Conservation (phyloP, 352 stramenopile genomes). For the Globisporangium irregulare region DNA sequence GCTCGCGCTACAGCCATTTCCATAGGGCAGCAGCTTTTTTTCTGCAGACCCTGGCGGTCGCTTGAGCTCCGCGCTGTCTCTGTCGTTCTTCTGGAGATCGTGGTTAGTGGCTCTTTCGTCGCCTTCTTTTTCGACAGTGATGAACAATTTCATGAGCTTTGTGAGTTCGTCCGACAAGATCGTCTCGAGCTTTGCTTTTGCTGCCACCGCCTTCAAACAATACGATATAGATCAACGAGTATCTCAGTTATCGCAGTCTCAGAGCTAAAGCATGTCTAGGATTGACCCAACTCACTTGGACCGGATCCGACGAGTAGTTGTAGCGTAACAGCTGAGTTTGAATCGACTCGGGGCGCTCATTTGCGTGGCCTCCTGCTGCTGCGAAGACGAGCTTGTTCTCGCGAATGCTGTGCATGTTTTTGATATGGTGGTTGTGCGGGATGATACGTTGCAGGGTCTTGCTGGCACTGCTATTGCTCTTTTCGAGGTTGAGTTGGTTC, state of each 20-base stretch:
- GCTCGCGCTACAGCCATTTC: slow-evolving; percentile 32
- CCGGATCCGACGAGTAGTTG: slow-evolving; percentile 44
- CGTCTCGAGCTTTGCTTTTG: slow-evolving; percentile 33
- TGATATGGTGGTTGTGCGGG: slow-evolving; percentile 37
- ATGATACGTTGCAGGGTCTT: neutral
- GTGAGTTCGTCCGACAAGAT: slow-evolving; percentile 28
- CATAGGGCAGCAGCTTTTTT: slow-evolving; percentile 15
- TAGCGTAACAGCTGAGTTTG: slow-evolving; percentile 37
- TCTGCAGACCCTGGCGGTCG: neutral
- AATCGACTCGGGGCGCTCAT: slow-evolving; percentile 15
- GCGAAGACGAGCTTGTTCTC: slow-evolving; percentile 27
- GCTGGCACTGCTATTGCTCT: neutral
- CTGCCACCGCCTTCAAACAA: slow-evolving; percentile 21
- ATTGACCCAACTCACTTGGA: slow-evolving; percentile 25
- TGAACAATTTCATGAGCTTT: slow-evolving; percentile 28
- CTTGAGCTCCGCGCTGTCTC: slow-evolving; percentile 4
- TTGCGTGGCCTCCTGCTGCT: neutral
- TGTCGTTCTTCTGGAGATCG: slow-evolving; percentile 14
- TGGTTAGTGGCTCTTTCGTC: neutral
- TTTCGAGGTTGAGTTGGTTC: slow-evolving; percentile 22
- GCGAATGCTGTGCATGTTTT: slow-evolving; percentile 60
- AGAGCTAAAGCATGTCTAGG: neutral
- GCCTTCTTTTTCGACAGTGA: slow-evolving; percentile 4
- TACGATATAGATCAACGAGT: neutral
- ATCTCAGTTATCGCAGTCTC: neutral